phyloP scores from a whole-genome alignment of 805 yeast species.

The Hemisphaericaspora nanyangensis region DNA sequence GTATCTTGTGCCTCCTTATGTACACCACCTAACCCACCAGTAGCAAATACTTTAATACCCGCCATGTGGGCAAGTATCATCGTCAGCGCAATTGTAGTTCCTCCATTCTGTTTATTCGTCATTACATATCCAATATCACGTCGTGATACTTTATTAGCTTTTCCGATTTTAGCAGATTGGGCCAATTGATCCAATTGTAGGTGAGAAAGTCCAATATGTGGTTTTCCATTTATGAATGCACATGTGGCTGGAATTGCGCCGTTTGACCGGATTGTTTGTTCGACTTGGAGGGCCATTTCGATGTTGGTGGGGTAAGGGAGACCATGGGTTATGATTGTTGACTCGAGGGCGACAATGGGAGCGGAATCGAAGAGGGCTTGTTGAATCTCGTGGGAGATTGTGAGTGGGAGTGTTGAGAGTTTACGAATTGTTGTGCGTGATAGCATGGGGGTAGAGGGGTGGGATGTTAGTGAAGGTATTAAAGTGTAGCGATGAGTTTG shows the following conservation, averaged over 20 bases:
- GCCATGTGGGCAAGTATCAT: conserved; percentile 76
- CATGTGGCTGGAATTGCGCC: conserved; percentile 85
- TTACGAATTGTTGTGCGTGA: background rate
- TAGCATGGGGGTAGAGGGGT: background rate
- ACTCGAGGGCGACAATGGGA: conserved; percentile 82
- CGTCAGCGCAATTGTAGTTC: conserved; percentile 87
- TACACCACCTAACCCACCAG: conserved; percentile 93
- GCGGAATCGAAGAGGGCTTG: conserved; percentile 50
- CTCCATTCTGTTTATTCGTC: conserved; percentile 66
- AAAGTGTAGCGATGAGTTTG: too few relatives aligned
- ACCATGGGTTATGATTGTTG: conserved; percentile 88
- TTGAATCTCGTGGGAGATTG: conserved; percentile 48
- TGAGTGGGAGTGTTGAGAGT: conserved; percentile 13
- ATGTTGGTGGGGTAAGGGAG: conserved; percentile 77
- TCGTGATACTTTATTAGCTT: conserved; percentile 64
- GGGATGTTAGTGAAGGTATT: background rate
- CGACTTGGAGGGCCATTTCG: conserved; percentile 69
- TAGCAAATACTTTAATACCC: conserved; percentile 81
- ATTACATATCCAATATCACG: conserved; percentile 74
- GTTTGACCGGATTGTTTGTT: conserved; percentile 49
- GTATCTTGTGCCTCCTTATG: conserved; percentile 73
- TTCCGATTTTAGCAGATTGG: conserved; percentile 15
- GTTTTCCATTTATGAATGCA: conserved; percentile 69
- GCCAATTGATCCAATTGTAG: conserved; percentile 45
- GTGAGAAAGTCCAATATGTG: conserved; percentile 65